These are phyloP conservation scores for Shiraia sp. DNA, from an alignment of 2,329 filamentous ascomycete genomes.

Conservation along the genomic window DNA sequence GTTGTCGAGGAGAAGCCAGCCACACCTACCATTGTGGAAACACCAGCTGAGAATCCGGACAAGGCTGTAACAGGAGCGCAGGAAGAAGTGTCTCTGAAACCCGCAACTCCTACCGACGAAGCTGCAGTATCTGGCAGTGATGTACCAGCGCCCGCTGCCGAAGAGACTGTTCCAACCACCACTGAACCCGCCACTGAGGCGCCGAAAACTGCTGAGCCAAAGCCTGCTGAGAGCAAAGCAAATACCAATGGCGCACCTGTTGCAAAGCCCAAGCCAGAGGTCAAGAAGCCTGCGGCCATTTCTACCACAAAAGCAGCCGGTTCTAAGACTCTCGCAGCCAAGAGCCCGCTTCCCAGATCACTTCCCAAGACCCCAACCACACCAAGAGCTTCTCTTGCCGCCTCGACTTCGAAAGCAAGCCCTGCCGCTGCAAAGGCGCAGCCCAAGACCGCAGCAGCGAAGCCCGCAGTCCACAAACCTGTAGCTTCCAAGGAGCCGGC, in stretches of 20 bases:
- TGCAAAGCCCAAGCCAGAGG: conserved; percentile 25
- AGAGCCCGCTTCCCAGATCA: conserved; percentile 38
- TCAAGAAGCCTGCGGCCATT: conserved; percentile 39
- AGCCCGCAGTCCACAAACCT: conserved; percentile 19
- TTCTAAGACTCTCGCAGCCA: conserved; percentile 29
- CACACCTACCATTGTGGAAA: not conserved
- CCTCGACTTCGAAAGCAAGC: conserved; percentile 24
- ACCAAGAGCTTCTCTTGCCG: conserved; percentile 23
- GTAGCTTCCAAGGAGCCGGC: conserved; percentile 26
- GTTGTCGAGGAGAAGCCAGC: not conserved
- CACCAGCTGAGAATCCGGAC: conserved; percentile 45
- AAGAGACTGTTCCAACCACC: conserved; percentile 17
- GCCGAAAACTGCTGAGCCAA: conserved; percentile 17
- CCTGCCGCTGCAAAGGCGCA: conserved; percentile 17
- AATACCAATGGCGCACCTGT: conserved; percentile 23
- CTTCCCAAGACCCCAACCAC: conserved; percentile 35
- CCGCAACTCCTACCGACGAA: conserved; percentile 42
- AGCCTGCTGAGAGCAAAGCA: conserved; percentile 15
- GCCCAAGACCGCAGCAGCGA: conserved; percentile 17
- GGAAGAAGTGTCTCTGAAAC: conserved; percentile 47
- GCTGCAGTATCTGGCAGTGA: conserved; percentile 45
- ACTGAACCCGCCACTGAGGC: conserved; percentile 7
- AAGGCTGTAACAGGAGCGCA: conserved; percentile 49
- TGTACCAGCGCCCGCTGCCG: conserved; percentile 39
- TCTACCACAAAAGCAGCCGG: conserved; percentile 34